phyloP scores from a whole-genome alignment of 257 asterid species.

The Coffea canephora region DNA sequence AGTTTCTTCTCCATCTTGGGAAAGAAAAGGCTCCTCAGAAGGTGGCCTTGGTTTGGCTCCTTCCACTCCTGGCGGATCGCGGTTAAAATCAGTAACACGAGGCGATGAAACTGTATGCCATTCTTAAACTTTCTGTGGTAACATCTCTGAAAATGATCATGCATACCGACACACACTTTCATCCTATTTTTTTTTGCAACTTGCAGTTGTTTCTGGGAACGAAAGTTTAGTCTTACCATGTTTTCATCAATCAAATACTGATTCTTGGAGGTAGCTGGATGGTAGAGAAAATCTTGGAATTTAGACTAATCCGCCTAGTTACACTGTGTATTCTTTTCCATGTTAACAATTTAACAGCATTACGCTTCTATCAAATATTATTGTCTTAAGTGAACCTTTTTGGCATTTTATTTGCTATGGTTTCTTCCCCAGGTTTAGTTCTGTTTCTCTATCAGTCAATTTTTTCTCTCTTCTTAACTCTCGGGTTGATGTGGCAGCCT shows the following conservation, averaged over 20 bases:
- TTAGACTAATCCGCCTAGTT: background rate
- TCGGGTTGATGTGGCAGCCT: conserved; percentile 45
- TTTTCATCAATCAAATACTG: background rate
- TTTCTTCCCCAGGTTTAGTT: background rate
- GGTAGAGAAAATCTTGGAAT: background rate
- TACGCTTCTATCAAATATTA: background rate
- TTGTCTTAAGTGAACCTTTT: background rate
- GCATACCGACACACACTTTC: background rate
- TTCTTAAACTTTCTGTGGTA: conserved; percentile 5
- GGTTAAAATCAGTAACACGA: conserved; percentile 68
- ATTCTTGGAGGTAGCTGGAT: background rate
- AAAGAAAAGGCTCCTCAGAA: conserved; percentile 59
- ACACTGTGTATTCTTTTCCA: background rate
- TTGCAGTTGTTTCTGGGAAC: background rate
- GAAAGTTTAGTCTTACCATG: background rate
- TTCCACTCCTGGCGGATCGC: conserved; percentile 83
- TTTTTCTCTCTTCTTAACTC: background rate
- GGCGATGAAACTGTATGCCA: conserved; percentile 70
- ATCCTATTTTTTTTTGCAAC: background rate
- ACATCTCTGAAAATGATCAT: background rate
- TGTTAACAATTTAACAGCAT: no score
- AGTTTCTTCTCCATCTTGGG: conserved; percentile 87
- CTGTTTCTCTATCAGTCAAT: background rate
- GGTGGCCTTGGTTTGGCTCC: conserved; percentile 63
- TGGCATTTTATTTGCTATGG: background rate